Evolutionary conservation across 2,329 filamentous ascomycete species (phyloP).

Genomic region (Ophioceras dolichostomum): DNA sequence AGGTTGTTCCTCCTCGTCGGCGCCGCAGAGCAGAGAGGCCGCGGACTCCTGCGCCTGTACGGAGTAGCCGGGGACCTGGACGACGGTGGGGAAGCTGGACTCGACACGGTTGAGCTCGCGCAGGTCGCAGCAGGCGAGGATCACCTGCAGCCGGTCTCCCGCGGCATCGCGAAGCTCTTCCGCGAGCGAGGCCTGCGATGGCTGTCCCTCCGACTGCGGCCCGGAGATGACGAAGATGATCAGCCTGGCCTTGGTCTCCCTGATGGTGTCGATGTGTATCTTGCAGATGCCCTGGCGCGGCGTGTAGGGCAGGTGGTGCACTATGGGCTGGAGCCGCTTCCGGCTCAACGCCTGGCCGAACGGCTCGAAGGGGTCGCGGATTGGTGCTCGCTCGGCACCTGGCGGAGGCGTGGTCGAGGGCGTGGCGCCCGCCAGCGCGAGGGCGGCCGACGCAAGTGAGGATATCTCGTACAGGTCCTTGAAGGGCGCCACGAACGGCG

Average conservation of each 20-base stretch:
- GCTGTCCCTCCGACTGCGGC: conserved; percentile 29
- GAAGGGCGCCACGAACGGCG: background rate
- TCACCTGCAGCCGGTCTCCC: conserved; percentile 31
- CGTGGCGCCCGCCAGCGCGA: conserved; percentile 28
- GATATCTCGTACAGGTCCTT: conserved; percentile 45
- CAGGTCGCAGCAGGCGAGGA: conserved; percentile 38
- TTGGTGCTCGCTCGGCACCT: too few species aligned
- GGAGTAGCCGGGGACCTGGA: conserved; percentile 36
- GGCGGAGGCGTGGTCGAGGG: conserved; percentile 23
- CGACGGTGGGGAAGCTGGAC: conserved; percentile 35
- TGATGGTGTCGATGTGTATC: conserved; percentile 50
- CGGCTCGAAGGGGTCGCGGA: conserved; percentile 67
- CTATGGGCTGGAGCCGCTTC: conserved; percentile 41
- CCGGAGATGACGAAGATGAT: conserved; percentile 50
- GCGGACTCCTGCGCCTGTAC: conserved; percentile 33
- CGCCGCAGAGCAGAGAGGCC: conserved; percentile 37
- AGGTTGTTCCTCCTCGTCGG: background rate
- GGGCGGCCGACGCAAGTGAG: conserved; percentile 44
- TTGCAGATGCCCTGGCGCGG: conserved; percentile 50
- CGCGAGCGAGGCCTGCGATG: conserved; percentile 38
- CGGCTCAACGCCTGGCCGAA: conserved; percentile 51
- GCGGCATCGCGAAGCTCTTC: conserved; percentile 23
- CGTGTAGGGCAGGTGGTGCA: conserved; percentile 63
- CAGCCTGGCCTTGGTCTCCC: conserved; percentile 40
- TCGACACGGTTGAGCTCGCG: conserved; percentile 24